Evolutionary conservation across 2,329 filamentous ascomycete species (phyloP).

Genomic region (Clonostachys rosea): DNA sequence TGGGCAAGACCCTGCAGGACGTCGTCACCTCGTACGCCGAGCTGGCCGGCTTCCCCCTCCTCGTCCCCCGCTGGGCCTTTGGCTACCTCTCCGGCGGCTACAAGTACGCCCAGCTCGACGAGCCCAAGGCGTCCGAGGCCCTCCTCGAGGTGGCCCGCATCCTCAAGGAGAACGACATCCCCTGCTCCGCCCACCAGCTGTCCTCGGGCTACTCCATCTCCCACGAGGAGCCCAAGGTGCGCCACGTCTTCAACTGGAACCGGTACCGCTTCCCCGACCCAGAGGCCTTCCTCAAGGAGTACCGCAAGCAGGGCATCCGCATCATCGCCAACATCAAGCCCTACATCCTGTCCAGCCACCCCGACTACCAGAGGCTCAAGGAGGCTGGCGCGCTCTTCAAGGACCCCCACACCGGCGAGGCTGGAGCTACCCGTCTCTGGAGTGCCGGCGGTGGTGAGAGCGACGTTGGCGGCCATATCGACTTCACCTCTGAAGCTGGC

Average conservation of each 20-base stretch:
- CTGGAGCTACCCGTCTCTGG: slow-evolving; percentile 62
- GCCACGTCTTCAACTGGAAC: slow-evolving; percentile 69
- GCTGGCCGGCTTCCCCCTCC: slow-evolving; percentile 61
- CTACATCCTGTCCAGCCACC: slow-evolving; percentile 63
- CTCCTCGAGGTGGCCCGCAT: slow-evolving; percentile 57
- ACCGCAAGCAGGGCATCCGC: slow-evolving; percentile 60
- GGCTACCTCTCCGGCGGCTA: slow-evolving; percentile 66
- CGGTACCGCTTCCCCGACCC: slow-evolving; percentile 65
- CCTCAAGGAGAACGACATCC: slow-evolving; percentile 60
- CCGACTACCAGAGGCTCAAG: slow-evolving; percentile 59
- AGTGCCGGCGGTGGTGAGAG: slow-evolving; percentile 68
- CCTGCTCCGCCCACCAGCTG: slow-evolving; percentile 69
- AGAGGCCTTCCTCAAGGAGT: slow-evolving; percentile 55
- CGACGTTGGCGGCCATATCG: slow-evolving; percentile 66
- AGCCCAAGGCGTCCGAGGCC: slow-evolving; percentile 49
- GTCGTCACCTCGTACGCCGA: slow-evolving; percentile 63
- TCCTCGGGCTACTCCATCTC: slow-evolving; percentile 68
- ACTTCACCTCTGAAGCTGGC: slow-evolving; percentile 64
- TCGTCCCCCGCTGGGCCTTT: slow-evolving; percentile 68
- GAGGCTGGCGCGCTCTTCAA: slow-evolving; percentile 58
- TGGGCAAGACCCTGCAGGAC: slow-evolving; percentile 62
- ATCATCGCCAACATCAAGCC: slow-evolving; percentile 71
- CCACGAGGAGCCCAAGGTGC: slow-evolving; percentile 61
- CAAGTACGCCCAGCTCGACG: slow-evolving; percentile 47
- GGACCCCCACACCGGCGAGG: slow-evolving; percentile 45